Base-by-base conservation (phyloP, 768 basidiomycete genomes). In the Mycena maculata region DNA sequence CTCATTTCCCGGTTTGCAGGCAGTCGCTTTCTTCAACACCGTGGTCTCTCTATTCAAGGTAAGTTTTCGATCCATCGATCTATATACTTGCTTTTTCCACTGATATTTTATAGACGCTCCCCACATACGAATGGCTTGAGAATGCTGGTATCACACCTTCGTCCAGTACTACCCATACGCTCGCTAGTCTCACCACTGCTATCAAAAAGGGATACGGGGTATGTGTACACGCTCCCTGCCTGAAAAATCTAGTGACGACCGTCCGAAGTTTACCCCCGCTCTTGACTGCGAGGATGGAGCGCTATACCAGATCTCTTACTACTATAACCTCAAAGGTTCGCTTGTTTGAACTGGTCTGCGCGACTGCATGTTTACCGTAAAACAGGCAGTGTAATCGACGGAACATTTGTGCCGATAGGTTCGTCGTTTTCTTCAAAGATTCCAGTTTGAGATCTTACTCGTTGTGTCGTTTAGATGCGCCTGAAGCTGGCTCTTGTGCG, bases 131-230 rank as follows among this genome's bases (percentile, higher is more conserved):
- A 18, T 93, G 87, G 87, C 88, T 95, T 42, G 78, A 82, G 16
- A 79, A 84, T 23, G 89, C 84, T n/a, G 92, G 92, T 27, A 95
- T 95, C 71, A 87, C 85, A 4, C 94, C 94, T 15, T 85, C 84
- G n/a, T 78, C 81, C 3, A 80, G 77, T 65, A 74, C 78, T 70
- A 92, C 91, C 0, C 88, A 88, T 75, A 87, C 87, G 0, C 82
- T 92, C 20, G 79, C 86, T 16, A 73, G 81, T 12, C 73, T 93
- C 49, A 81, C 82, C 13, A 74, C 82, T 39, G 92, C 90, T 3
- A 79, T 93, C 52, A 81, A 85, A 75, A 60, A 78, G 13, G 87
- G 82, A 36, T 86, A 85, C 6, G 88, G 86, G 31, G 90, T 87
- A 41, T 60, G 76, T 65, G 15, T 30, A 20, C 7, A 30, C 28